Base-by-base conservation (phyloP, 441 rosid species). In the Populus hybrid region DNA sequence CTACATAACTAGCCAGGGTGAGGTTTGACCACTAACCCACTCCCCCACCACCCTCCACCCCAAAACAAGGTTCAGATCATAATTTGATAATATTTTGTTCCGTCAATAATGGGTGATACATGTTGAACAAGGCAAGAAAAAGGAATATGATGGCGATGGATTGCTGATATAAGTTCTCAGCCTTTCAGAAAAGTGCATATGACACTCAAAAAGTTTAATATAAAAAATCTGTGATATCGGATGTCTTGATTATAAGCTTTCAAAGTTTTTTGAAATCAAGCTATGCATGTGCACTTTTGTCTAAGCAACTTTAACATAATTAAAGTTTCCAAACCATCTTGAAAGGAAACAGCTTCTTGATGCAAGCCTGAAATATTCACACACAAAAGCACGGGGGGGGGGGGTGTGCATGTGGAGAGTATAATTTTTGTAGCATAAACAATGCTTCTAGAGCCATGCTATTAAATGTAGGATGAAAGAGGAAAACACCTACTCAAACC, bases 401-500 rank as follows among this genome's bases (percentile, higher is more conserved):
- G n/a, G n/a, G n/a, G n/a, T n/a, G n/a, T n/a, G n/a, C n/a, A n/a
- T n/a, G n/a, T n/a, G n/a, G n/a, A n/a, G n/a, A n/a, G n/a, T n/a
- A n/a, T n/a, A n/a, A n/a, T n/a, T n/a, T n/a, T 66, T 50, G n/a
- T 24, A 16, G 68, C 45, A 76, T 36, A 59, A 73, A 81, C 68
- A 67, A 73, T 74, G 72, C 53, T 71, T 71, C 16, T 59, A 70
- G 29, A 81, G 73, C 36, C 40, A 79, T 21, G 72, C 23, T 6
- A 61, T 76, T 56, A 66, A 77, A 69, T 31, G 63, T 56, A 40
- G 61, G 40, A 59, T 81, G 65, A 72, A 76, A 77, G 80, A 67
- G 81, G 73, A 83, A 75, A 86, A 89, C 75, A 92, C 99, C 82
- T 92, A 97, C 99, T 97, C 99, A 86, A 90, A 95, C 83, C 99